phyloP scores from a whole-genome alignment of 306 rosid genomes.

The Carpinus fangiana region DNA sequence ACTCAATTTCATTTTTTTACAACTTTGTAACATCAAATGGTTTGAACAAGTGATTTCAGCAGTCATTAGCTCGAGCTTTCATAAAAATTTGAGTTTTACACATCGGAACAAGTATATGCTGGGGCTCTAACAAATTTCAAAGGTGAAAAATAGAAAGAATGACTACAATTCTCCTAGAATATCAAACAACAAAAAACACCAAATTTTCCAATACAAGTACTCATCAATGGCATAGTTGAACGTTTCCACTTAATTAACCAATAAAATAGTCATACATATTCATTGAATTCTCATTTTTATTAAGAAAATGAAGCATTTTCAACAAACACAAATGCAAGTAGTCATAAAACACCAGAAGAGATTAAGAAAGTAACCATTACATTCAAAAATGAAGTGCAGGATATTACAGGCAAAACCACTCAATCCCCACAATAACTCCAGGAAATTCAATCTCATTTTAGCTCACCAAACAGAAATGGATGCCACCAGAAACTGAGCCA shows the following conservation, averaged over 20 bases:
- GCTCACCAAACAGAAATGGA: not conserved
- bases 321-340: not conserved
- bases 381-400: too few species aligned
- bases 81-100: too few species aligned
- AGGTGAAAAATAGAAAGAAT: not conserved
- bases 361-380: not conserved
- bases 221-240: not conserved
- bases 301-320: not conserved
- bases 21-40: not conserved
- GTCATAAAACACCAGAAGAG: not conserved
- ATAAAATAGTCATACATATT: not conserved
- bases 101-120: too few species aligned
- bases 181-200: not conserved
- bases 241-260: not conserved
- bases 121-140: too few species aligned
- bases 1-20: not conserved
- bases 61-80: not conserved
- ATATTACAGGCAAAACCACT: not conserved
- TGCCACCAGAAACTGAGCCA: not conserved
- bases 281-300: not conserved
- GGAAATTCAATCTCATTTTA: not conserved
- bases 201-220: not conserved
- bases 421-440: not conserved
- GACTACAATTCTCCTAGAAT: not conserved
- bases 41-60: too few species aligned